Base-by-base conservation (phyloP, 495 filamentous ascomycete genomes). In the Aspergillus panamensis region DNA sequence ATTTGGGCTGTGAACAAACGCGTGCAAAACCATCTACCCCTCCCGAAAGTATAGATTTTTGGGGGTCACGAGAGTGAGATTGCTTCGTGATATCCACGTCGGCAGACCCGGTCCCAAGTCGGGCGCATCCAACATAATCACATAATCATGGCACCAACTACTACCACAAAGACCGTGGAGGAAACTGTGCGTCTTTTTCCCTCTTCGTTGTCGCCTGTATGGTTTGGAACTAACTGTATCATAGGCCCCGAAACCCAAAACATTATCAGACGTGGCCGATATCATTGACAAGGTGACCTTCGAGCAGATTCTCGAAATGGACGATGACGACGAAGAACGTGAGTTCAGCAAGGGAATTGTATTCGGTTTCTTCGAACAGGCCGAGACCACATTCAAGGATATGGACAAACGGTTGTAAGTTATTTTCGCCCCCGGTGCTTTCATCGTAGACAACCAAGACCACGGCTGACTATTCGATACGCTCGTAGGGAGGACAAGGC, bases 291-390 rank as follows among this genome's bases (percentile, higher is more conserved):
- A 73, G 21, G 64, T 70, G 49, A 94, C 90, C 55, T 98, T 98
- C 59, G 86, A 89, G 57, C 94, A 98, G 73, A 96, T 98, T 70
- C 83, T 97, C 43, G 92, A 96, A 73, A 96, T 96, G 92, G 92
- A 96, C 67, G 92, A 96, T 43, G 87, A 89, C 57, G 85, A 86
- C 5, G 87, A 86, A 3, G 87, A 91, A 45, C 73, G 73, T 59
- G 90, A 86, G 55, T 96, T 89, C 78, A 91, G 86, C 74, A 83
- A 80, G 66, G 86, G 89, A 48, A 95, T 98, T 56, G 95, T 98
- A 4, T 85, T 80, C 63, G 89, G 88, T 39, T 98, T 97, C 76
- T 96, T 97, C 56, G 86, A 92, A 16, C 94, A 98, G 73, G 94
- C 94, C 10, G 81, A 89, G 53, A 79, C 78, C 55, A 97, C 95